A percentile compares a stretch with the other conserved stretches of the same genome.
Conservation (phyloP, 2,329 filamentous ascomycete genomes). For the Gnomoniopsis smithogilvyi region DNA sequence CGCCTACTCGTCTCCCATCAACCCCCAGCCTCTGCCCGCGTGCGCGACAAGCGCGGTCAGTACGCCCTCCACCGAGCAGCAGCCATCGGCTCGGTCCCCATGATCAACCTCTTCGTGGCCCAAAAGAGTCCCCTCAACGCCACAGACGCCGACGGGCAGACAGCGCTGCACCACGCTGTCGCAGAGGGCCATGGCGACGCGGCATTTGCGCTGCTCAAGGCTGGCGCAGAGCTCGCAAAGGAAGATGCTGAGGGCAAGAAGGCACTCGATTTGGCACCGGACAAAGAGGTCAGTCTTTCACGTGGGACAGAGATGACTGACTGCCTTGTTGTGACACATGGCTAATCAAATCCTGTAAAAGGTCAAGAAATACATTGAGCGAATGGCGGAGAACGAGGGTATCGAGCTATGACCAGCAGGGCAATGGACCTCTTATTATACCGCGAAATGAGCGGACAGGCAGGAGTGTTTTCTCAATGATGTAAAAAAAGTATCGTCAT, state of each 20-base stretch:
- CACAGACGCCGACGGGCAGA: slow-evolving; percentile 78
- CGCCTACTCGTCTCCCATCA: slow-evolving; percentile 72
- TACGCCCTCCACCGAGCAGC: slow-evolving; percentile 89
- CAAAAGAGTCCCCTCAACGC: slow-evolving; percentile 79
- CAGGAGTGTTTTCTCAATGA: not conserved
- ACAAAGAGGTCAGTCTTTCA: slow-evolving; percentile 64
- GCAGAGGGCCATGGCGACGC: slow-evolving; percentile 77
- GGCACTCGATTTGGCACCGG: slow-evolving; percentile 80
- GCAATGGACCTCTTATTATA: not conserved
- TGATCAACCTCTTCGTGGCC: slow-evolving; percentile 75
- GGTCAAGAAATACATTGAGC: slow-evolving; percentile 74
- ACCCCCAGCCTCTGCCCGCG: slow-evolving; percentile 67
- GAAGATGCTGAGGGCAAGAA: slow-evolving; percentile 67
- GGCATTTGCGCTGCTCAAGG: slow-evolving; percentile 77
- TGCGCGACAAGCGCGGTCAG: slow-evolving; percentile 85
- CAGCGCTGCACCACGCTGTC: slow-evolving; percentile 83
- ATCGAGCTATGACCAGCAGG: slow-evolving; percentile 50
- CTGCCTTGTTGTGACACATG: slow-evolving; percentile 9
- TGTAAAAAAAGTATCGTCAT: slow-evolving; percentile 9
- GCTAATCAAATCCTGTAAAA: slow-evolving; percentile 29
- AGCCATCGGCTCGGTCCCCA: slow-evolving; percentile 83
- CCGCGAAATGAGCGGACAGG: not conserved
- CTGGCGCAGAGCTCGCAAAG: slow-evolving; percentile 79
- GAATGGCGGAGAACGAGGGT: slow-evolving; percentile 79
- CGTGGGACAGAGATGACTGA: not conserved